Base-by-base conservation (phyloP, 331 rosid genomes). In the Malus hybrid region DNA sequence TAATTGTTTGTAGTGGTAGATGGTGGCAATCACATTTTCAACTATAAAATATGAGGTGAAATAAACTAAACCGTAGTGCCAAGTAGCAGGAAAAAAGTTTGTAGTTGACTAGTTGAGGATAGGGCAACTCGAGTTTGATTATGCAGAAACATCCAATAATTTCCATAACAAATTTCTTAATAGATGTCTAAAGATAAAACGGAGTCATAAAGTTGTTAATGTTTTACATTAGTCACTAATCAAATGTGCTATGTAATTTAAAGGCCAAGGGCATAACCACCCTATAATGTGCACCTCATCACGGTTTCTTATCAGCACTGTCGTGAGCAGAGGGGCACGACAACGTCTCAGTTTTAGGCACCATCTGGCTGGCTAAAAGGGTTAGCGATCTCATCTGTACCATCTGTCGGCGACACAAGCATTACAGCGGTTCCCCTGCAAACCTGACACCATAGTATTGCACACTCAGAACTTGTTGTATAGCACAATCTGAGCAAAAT, bases 401-500 rank as follows among this genome's bases (percentile, higher is more conserved):
- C 97, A 67, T 93, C 96, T 28, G 93, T 88, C 63, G 97, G 97
- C 19, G 96, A 90, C 78, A 93, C 97, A 16, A 93, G 94, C 97
- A 90, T 93, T 56, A 93, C 96, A 62, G 97, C 96, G 64, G 97
- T 90, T 80, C 96, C 96, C 87, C 97, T 88, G 63, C 97, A 93
- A 60, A 93, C 97, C 96, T 93, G 22, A 87, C 82, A 83, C 33
- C 22, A 71, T 22, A 65, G 65, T 15, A 68, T 32, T 7, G n/a
- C 33, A 34, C 29, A 16, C 44, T 60, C 57, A 67, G 1, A 54
- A 55, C 75, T 77, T 39, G 6, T 73, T 73, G 59, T 18, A 14
- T 8, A 27, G 39, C 16, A 60, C 6, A 71, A 32, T 55, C 6
- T 59, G 14, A 33, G 10, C 6, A 60, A 13, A 48, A 10, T 20